These are phyloP conservation scores for Aethionema arabicum DNA, from an alignment of 345 rosid genomes.

Conservation along the genomic window DNA sequence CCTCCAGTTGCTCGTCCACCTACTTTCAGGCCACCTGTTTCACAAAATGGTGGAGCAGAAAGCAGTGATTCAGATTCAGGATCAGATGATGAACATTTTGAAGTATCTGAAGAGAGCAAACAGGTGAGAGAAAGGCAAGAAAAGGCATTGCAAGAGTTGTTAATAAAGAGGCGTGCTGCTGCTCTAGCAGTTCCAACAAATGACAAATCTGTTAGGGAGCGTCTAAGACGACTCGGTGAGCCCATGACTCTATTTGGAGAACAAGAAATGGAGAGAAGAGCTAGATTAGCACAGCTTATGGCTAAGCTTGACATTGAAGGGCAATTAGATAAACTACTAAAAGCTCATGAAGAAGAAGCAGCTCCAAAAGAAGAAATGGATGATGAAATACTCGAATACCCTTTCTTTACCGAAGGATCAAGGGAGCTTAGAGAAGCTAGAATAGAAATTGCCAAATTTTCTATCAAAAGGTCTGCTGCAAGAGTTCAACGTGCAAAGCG, in stretches of 20 bases:
- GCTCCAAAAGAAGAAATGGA: conserved; percentile 52
- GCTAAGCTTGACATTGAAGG: conserved; percentile 81
- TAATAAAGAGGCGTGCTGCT: conserved; percentile 86
- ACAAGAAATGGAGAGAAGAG: conserved; percentile 94
- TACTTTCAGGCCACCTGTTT: conserved; percentile 47
- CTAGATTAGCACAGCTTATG: conserved; percentile 83
- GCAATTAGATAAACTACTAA: conserved; percentile 76
- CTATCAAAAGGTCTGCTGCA: conserved; percentile 60
- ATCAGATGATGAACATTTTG: conserved; percentile 59
- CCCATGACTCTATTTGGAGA: conserved; percentile 96
- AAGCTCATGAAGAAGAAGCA: conserved; percentile 86
- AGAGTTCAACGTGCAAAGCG: conserved; percentile 71
- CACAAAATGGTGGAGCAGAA: conserved; percentile 60
- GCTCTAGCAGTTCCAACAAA: conserved; percentile 97
- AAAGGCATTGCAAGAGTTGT: conserved; percentile 75
- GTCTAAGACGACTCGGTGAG: conserved; percentile 86
- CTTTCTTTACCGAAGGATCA: conserved; percentile 85
- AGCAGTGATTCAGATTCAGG: conserved; percentile 61
- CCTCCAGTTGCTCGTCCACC: conserved; percentile 59
- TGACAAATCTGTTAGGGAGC: conserved; percentile 85
- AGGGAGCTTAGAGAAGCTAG: conserved; percentile 71
- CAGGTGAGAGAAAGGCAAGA: conserved; percentile 79
- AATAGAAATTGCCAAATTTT: conserved; percentile 69
- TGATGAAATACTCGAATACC: conserved; percentile 68
- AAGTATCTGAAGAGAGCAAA: conserved; percentile 68